Base-by-base conservation (phyloP, 805 yeast genomes). In the Wickerhamiella hasegawae region DNA sequence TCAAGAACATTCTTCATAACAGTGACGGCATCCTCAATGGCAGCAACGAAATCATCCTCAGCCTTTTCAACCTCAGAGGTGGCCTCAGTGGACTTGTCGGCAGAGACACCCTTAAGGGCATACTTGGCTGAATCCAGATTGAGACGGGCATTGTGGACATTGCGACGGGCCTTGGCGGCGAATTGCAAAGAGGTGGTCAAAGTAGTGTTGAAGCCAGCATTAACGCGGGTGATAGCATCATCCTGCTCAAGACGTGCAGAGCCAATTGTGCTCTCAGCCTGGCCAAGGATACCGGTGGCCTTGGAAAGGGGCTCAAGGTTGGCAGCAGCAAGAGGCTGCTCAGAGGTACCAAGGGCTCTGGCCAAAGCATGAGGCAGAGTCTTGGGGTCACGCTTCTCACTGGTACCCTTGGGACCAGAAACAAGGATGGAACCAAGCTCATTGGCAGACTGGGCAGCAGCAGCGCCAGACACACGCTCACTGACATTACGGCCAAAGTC, bases 31-130 rank as follows among this genome's bases (percentile, higher is more conserved):
- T 78, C 90, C 59, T 82, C 94, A 24, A 83, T 83, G 18, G 85
- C 77, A 46, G 79, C 81, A 32, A 90, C 93, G 55, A 82, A 82
- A 50, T 48, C 85, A 50, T 82, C 94, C 60, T 82, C 94, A 34
- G 82, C 73, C 41, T 75, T 70, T 57, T 82, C 93, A 68, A 82
- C 75, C 43, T 73, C 69, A 33, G 75, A 78, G 48, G 85, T 66
- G 40, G 77, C 68, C 33, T 73, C 73, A 14, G 85, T 82, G 51
- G 76, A 77, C 46, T 69, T 76, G 17, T 78, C 76, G 44, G 52
- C 57, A 23, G 73, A 73, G 33, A 55, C 50, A 14, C 23, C 32
- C 28, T 45, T 45, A 34, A 37, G 38, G 22, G 64, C 62, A 14
- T 55, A 59, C 60, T 90, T 69, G 34, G 87, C 79, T 44, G 83